phyloP scores from a whole-genome alignment of 106 monocot species.

The Cymbidium sinense region DNA sequence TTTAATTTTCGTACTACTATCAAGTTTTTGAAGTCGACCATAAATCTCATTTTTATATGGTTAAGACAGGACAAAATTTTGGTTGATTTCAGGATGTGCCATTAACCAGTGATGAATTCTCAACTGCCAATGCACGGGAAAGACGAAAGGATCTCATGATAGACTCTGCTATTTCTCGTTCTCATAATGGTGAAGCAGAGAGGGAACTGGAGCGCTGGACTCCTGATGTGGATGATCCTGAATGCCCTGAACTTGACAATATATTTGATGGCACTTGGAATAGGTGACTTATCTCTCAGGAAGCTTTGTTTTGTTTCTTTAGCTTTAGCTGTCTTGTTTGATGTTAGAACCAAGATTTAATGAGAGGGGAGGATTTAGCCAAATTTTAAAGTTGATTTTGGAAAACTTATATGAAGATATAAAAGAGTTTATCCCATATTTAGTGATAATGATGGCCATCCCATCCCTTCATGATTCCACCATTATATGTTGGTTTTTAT shows the following conservation, averaged over 20 bases:
- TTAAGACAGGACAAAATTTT: neutral
- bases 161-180: constrained; percentile 83
- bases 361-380: neutral
- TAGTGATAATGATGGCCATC: neutral
- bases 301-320: neutral
- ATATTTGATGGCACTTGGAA: constrained; percentile 69
- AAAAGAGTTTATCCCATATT: neutral
- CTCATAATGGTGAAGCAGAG: constrained; percentile 64
- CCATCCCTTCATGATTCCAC: no score
- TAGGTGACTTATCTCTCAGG: constrained; percentile 16
- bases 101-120: constrained; percentile 45
- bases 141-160: constrained; percentile 73
- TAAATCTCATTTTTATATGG: neutral
- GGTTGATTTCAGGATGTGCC: constrained; percentile 47
- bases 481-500: neutral
- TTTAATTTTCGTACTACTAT: neutral
- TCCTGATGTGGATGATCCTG: constrained; percentile 71
- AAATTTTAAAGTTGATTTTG: no score
- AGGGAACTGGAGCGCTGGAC: constrained; percentile 83
- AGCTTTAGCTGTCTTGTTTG: neutral
- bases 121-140: constrained; percentile 32
- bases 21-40: neutral
- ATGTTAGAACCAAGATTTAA: neutral
- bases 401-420: no score
- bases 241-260: constrained; percentile 76